Evolutionary conservation across 208 protist species (phyloP).

Genomic region (Trypanosoma scelopori): DNA sequence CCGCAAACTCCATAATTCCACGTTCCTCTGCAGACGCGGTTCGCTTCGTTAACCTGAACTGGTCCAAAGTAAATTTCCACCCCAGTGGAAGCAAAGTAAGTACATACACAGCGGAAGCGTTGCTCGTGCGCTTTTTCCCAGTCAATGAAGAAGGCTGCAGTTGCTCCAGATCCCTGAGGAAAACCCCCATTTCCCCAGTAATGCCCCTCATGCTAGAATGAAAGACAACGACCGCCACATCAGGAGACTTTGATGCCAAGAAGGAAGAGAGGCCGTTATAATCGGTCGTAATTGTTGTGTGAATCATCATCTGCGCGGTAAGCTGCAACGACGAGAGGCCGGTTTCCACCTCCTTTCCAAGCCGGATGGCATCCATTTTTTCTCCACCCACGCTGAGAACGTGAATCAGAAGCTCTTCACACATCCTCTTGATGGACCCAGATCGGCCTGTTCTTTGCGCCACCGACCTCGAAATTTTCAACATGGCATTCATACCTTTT

Average conservation of each 20-base stretch:
- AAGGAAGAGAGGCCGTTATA: slow-evolving; percentile 1
- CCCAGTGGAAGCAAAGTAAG: slow-evolving; percentile 12
- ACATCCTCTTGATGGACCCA: neutral
- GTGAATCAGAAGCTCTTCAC: slow-evolving; percentile 20
- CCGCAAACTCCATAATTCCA: slow-evolving; percentile 8
- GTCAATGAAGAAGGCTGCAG: neutral
- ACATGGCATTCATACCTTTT: neutral
- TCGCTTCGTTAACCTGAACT: too few species aligned
- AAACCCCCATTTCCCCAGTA: neutral
- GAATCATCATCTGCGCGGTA: slow-evolving; percentile 4
- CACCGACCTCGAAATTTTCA: neutral
- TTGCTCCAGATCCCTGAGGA: neutral
- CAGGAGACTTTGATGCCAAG: slow-evolving; percentile 3
- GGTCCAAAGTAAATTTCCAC: slow-evolving; percentile 8
- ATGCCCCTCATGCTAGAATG: neutral
- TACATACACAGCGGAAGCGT: neutral
- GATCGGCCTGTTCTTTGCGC: neutral
- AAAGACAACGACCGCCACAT: slow-evolving; percentile 14
- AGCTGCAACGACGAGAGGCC: slow-evolving; percentile 5
- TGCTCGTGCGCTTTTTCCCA: neutral
- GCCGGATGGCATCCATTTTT: neutral
- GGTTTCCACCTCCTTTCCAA: slow-evolving; percentile 19
- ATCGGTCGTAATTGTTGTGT: slow-evolving; percentile 5
- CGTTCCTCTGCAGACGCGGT: neutral
- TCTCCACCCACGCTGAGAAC: neutral